Evolutionary conservation across 257 asterid genomes (phyloP).

Genomic region (Fraxinus excelsior): DNA sequence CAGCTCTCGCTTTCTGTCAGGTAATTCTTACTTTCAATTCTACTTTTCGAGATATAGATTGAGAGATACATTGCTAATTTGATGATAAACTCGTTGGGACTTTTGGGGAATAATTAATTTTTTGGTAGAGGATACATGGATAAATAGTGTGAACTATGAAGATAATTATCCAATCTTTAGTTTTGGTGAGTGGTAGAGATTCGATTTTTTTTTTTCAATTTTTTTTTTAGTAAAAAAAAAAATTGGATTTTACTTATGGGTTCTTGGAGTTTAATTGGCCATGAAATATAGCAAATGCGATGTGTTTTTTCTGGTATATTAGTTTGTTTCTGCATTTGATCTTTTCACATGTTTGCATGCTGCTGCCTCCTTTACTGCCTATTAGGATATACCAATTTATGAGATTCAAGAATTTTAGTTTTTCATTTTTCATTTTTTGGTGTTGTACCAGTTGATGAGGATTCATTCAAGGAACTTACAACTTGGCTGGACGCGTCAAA

Average conservation of each 20-base stretch:
- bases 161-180: not conserved
- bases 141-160: not conserved
- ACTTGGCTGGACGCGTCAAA: constrained; percentile 92
- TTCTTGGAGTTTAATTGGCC: not conserved
- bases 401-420: not conserved
- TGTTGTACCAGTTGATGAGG: constrained; percentile 58
- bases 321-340: constrained; percentile 1
- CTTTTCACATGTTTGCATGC: not conserved
- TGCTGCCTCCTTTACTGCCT: not conserved
- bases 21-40: constrained; percentile 20
- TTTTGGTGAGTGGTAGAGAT: not conserved
- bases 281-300: not conserved
- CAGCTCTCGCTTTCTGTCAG: constrained; percentile 41
- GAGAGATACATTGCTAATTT: not conserved
- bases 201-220: not conserved
- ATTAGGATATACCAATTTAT: not conserved
- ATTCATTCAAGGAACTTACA: constrained; percentile 79
- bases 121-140: not conserved
- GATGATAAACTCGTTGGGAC: not conserved
- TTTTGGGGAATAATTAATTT: not conserved
- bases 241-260: not conserved
- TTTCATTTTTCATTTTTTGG: constrained; percentile 4
- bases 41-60: not conserved
- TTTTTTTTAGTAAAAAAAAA: not conserved
- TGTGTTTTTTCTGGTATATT: not conserved